Evolutionary conservation across 192 early-diverging fungal species (phyloP), one percentile per base, ranked within the genome.

Genomic region (Phlyctochytrium arcticum): DNA sequence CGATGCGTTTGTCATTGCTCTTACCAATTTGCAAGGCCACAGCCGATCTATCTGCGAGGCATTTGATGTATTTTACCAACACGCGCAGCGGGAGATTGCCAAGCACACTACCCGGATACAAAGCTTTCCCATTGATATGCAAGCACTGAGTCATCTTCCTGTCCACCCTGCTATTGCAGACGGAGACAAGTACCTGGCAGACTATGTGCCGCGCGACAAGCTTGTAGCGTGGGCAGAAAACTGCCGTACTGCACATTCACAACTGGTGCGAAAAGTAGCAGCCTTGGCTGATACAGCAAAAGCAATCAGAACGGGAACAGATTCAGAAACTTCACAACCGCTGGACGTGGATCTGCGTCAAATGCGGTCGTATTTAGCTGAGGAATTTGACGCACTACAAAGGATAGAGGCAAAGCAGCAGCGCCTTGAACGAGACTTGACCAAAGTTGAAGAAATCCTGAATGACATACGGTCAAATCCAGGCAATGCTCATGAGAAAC

Each of bases 181-280:
- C 12, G 62, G 67, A 4, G 36, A 64, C 7, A 57, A 62, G 50
- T 67, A 56, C 48, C 56, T 80, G 29, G 57, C 59, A 3, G 72
- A 75, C 55, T 80, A 67, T 54, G 72, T 80, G 23, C 78, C 78
- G 2, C 67, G 72, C 54, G 67, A 76, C 7, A 63, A 67, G 29
- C 60, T 80, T 23, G 32, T 74, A 10, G 32, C 61, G 2, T 80
- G 78, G 78, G 73, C 65, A 4, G 72, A 80, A 17, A 69, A 68
- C 32, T 80, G 78, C 54, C 69, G 74, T 23, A 21, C 57, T 17
- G 74, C 70, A 10, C 78, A 80, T 57, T 73, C 70, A 12, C 70
- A 75, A 31, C 65, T 80, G 31, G 58, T 69, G 19, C 24, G 44
- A 9, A 75, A 74, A 42, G 67, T 65, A 5, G 27, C 62, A 4